phyloP scores from a whole-genome alignment of 2,329 filamentous ascomycete species.

The Xylariaceae sp. region DNA sequence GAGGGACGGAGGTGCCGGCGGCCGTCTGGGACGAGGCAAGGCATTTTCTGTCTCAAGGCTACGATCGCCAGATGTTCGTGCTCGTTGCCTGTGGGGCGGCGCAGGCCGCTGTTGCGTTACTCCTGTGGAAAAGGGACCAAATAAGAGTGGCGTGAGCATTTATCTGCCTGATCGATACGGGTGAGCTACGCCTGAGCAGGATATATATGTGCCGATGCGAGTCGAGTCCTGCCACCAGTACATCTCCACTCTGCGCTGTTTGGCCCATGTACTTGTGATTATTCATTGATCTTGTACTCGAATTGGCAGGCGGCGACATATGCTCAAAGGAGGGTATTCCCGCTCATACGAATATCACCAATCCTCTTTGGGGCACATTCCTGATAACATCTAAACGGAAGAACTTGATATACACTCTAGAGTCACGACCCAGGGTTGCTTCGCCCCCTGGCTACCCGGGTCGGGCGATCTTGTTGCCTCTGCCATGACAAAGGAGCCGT shows the following conservation, averaged over 20 bases:
- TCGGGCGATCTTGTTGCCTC: slow-evolving; percentile 18
- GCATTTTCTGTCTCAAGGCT: slow-evolving; percentile 4
- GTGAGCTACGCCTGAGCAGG: too few relatives aligned
- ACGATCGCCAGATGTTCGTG: slow-evolving; percentile 8
- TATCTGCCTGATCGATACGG: too few relatives aligned
- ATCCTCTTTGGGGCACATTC: too few relatives aligned
- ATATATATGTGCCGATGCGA: too few relatives aligned
- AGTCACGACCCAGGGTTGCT: slow-evolving; percentile 25
- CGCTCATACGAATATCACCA: too few relatives aligned
- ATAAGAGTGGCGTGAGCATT: background rate
- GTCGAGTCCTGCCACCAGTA: too few relatives aligned
- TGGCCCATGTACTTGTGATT: too few relatives aligned
- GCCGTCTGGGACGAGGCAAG: background rate
- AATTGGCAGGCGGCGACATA: too few relatives aligned
- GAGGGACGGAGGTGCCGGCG: background rate
- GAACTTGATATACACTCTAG: slow-evolving; percentile 35
- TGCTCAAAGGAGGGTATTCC: too few relatives aligned
- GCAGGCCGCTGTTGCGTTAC: slow-evolving; percentile 2
- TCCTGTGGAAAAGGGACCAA: slow-evolving; percentile 4
- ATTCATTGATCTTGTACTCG: too few relatives aligned
- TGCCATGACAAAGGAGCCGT: slow-evolving; percentile 24
- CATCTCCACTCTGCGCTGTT: too few relatives aligned
- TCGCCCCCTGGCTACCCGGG: slow-evolving; percentile 18
- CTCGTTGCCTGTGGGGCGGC: slow-evolving; percentile 1
- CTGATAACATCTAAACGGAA: slow-evolving; percentile 23